These are phyloP conservation scores for Ceratobasidium sp. DNA, from an alignment of 1,284 basidiomycete genomes.

Conservation along the genomic window DNA sequence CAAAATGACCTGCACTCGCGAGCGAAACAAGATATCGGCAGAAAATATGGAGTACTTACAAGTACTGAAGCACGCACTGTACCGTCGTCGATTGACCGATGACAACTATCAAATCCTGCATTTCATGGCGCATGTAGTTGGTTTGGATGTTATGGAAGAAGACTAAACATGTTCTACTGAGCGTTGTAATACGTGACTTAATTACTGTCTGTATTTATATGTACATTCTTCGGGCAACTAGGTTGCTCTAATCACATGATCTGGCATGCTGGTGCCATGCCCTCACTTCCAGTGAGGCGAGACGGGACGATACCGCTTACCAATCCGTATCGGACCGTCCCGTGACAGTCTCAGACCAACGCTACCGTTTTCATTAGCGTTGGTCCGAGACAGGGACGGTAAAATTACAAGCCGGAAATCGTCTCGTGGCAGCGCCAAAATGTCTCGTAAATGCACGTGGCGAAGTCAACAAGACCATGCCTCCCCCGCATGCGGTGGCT, in stretches of 20 bases:
- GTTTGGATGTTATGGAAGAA: too few relatives aligned
- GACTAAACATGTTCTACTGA: too few relatives aligned
- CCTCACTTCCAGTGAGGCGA: neutral
- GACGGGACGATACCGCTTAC: neutral
- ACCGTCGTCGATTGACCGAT: too few relatives aligned
- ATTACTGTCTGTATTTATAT: neutral
- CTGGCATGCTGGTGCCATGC: neutral
- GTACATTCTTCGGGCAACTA: neutral
- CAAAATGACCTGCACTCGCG: constrained; percentile 33
- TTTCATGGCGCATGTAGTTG: too few relatives aligned
- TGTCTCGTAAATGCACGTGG: constrained; percentile 11
- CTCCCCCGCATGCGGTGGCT: constrained; percentile 10
- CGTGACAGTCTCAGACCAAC: constrained; percentile 2
- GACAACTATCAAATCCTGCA: too few relatives aligned
- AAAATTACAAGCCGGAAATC: constrained; percentile 19
- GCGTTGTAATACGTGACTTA: too few relatives aligned
- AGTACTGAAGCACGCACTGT: too few relatives aligned
- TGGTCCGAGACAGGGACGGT: constrained; percentile 21
- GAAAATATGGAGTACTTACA: constrained; percentile 39
- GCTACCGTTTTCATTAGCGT: constrained; percentile 10
- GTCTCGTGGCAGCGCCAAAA: constrained; percentile 14
- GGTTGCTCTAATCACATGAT: constrained; percentile 2
- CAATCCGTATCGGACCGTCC: constrained; percentile 3
- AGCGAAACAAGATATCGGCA: constrained; percentile 33
- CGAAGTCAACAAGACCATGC: neutral